Conservation (phyloP, 2,329 filamentous ascomycete genomes). For the Rugonectria rugulosa region DNA sequence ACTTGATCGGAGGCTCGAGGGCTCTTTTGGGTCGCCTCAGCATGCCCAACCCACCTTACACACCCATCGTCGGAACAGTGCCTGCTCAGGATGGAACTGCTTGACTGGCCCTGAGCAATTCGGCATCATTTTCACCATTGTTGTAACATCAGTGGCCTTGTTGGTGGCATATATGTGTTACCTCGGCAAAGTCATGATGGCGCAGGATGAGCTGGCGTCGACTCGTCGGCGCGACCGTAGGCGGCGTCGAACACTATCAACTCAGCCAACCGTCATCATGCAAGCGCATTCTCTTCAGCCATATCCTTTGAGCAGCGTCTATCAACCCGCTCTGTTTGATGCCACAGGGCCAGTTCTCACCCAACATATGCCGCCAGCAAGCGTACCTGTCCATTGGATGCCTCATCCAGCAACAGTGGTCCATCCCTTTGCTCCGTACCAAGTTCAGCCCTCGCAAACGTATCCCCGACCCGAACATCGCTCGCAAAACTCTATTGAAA, state of each 20-base stretch:
- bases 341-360: neutral
- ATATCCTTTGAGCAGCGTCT: conserved; percentile 18
- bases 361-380: neutral
- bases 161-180: conserved; percentile 46
- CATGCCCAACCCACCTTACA: neutral
- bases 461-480: neutral
- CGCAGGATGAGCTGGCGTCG: conserved; percentile 24
- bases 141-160: conserved; percentile 40
- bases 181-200: conserved; percentile 34
- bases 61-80: neutral
- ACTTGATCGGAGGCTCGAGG: neutral
- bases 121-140: conserved; percentile 49
- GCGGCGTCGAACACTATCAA: conserved; percentile 6
- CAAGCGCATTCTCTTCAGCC: conserved; percentile 29
- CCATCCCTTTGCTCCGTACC: conserved; percentile 1
- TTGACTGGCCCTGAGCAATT: conserved; percentile 47
- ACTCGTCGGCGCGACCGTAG: conserved; percentile 13
- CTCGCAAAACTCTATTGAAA: neutral
- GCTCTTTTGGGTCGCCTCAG: too few relatives aligned
- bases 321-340: conserved; percentile 32
- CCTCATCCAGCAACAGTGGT: conserved; percentile 16
- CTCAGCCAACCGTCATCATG: conserved; percentile 11
- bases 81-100: conserved; percentile 49
- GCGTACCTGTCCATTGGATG: neutral
- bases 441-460: neutral